A percentile compares a stretch with the other conserved stretches of the same genome.
These are phyloP conservation scores for Fomitopsis betulina DNA, from an alignment of 1,284 basidiomycete genomes.

Conservation along the genomic window DNA sequence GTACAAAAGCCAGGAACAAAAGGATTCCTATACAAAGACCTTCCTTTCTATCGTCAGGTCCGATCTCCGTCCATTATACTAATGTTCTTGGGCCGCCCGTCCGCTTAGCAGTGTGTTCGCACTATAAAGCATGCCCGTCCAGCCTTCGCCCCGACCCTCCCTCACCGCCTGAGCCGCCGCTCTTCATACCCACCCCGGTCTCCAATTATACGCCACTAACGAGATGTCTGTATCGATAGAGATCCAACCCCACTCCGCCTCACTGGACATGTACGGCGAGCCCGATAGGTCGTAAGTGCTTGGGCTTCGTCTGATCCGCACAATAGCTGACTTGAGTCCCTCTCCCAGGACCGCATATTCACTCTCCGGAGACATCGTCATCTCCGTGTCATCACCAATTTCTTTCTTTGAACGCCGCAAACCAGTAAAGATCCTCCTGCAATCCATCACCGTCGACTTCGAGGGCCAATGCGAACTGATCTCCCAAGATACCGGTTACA, in stretches of 20 bases:
- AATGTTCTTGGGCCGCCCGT: background rate
- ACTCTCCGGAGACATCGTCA: constrained; percentile 65
- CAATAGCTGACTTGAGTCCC: constrained; percentile 1
- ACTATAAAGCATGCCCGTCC: constrained; percentile 3
- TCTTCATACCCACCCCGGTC: constrained; percentile 6
- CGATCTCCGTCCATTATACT: background rate
- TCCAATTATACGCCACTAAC: background rate
- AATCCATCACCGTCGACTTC: constrained; percentile 66
- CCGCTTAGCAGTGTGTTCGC: background rate
- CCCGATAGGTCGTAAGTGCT: constrained; percentile 57
- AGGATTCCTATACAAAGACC: constrained; percentile 14
- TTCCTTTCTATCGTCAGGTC: constrained; percentile 7
- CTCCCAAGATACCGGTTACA: constrained; percentile 54
- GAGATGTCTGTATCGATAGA: constrained; percentile 60
- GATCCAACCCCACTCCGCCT: constrained; percentile 49
- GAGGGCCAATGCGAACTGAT: constrained; percentile 73
- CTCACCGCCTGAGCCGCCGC: background rate
- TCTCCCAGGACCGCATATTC: constrained; percentile 59
- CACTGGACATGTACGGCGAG: constrained; percentile 54
- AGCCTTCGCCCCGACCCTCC: background rate
- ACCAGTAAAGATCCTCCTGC: constrained; percentile 47
- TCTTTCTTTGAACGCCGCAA: constrained; percentile 47
- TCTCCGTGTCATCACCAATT: constrained; percentile 48
- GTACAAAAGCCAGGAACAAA: constrained; percentile 13
- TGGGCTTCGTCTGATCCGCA: constrained; percentile 11